phyloP scores from a whole-genome alignment of 257 asterid species.

The Hygrophila difformis region DNA sequence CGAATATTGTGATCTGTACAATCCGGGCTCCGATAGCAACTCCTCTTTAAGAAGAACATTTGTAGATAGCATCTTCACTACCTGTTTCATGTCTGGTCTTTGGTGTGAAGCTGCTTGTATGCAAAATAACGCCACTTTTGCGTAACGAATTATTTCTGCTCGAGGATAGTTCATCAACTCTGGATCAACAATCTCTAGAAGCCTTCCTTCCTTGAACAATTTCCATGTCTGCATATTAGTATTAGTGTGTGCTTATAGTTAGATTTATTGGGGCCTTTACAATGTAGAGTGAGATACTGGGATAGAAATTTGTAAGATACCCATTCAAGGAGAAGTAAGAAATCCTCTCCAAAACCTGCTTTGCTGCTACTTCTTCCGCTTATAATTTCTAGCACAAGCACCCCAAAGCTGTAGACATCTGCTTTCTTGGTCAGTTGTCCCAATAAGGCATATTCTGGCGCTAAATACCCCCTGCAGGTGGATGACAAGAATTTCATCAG shows the following conservation, averaged over 20 bases:
- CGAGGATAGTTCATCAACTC: constrained; percentile 38
- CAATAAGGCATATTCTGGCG: constrained; percentile 68
- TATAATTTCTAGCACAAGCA: constrained; percentile 64
- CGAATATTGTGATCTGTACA: constrained; percentile 30
- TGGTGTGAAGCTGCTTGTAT: constrained; percentile 59
- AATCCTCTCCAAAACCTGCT: constrained; percentile 55
- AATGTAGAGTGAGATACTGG: too few species aligned
- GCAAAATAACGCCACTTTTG: constrained; percentile 64
- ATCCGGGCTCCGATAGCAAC: constrained; percentile 49
- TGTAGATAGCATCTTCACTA: constrained; percentile 53
- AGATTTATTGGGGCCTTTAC: too few species aligned
- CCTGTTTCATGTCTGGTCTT: constrained; percentile 82
- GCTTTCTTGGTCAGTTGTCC: constrained; percentile 80
- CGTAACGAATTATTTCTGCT: constrained; percentile 44
- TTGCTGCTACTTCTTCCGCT: constrained; percentile 70
- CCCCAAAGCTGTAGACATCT: constrained; percentile 77
- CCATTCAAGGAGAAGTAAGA: constrained; percentile 63
- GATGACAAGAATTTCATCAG: neutral
- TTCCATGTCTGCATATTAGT: constrained; percentile 92
- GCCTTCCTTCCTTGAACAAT: constrained; percentile 48
- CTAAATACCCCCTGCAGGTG: constrained; percentile 60
- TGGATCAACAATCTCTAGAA: constrained; percentile 56
- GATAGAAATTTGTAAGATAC: too few species aligned
- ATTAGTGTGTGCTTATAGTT: too few species aligned
- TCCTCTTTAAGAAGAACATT: constrained; percentile 51